Evolutionary conservation across 306 rosid species (phyloP), one percentile per base, ranked within the genome.

Genomic region (Trifolium dubium): DNA sequence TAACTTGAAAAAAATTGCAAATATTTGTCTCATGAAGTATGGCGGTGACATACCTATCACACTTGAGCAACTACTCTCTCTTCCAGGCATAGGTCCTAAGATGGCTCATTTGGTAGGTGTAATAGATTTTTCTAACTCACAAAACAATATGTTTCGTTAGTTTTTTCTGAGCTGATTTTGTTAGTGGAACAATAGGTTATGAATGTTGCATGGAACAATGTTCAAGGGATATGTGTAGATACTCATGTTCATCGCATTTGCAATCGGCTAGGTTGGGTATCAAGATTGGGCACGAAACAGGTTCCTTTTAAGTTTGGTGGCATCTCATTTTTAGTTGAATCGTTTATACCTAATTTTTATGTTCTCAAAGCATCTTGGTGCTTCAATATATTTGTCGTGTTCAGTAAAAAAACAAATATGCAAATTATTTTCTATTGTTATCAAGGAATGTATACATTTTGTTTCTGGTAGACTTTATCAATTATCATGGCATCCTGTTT

Each of bases 51-150:
- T 94, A 88, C 98, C 98, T 67, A 84, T 83, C 84, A 71, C 96
- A 63, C 65, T 91, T 81, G 95, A 89, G 75, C 92, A 91, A 67
- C 87, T 94, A 63, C 97, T 94, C 59, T 80, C 75, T 71, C 96
- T 94, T 77, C 97, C 97, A 13, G 97, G 98, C 75, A 91, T 94
- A 54, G 98, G 98, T 72, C 98, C 98, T 72, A 94, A 94, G 89
- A 94, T 94, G 97, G 98, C 96, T 64, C 96, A 94, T 86, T 85
- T 94, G 95, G 98, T 93, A 83, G 35, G 75, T 14, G 30, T 64
- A 56, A 50, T 60, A 40, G 68, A 62, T 44, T 73, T 73, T 51
- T 8, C 12, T 77, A 28, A 50, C 77, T 44, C 66, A 77, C 62
- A 77, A 77, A 80, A 71, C 61, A 69, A 17, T 41, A 3, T 68